phyloP scores from a whole-genome alignment of 1,139 yeast genomes.

The Candida tropicalis region DNA sequence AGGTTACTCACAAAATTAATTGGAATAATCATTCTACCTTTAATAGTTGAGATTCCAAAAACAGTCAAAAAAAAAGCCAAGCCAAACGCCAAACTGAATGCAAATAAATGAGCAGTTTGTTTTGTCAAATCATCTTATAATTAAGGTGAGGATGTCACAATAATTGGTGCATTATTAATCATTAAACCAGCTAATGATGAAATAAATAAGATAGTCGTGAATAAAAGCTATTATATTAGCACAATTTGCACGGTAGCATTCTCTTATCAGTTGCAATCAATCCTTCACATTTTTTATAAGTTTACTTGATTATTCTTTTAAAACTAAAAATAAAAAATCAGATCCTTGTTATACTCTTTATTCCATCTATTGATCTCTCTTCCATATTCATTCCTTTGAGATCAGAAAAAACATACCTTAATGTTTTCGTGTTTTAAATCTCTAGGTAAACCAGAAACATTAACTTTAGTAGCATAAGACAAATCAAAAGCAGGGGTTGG shows the following conservation, averaged over 20 bases:
- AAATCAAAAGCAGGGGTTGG: conserved; percentile 46
- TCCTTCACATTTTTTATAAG: background rate
- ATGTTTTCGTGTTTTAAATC: conserved; percentile 78
- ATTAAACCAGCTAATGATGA: conserved; percentile 7
- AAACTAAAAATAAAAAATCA: too few relatives aligned
- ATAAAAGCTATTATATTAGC: too few relatives aligned
- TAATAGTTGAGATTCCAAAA: conserved; percentile 3
- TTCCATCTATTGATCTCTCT: background rate
- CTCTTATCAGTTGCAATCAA: background rate
- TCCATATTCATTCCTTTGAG: too few relatives aligned
- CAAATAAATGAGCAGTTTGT: too few relatives aligned
- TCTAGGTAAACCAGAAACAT: conserved; percentile 76
- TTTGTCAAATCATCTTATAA: too few relatives aligned
- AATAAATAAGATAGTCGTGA: background rate
- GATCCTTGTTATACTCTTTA: too few relatives aligned
- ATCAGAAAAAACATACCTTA: conserved; percentile 65
- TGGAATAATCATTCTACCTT: conserved; percentile 11
- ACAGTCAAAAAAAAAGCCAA: background rate
- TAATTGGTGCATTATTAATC: background rate
- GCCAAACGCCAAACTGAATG: background rate
- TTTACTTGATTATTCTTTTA: too few relatives aligned
- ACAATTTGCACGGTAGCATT: background rate
- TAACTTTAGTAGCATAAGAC: conserved; percentile 69
- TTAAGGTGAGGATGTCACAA: too few relatives aligned
- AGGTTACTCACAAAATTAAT: conserved; percentile 15